Evolutionary conservation across 208 protist genomes (phyloP).

Genomic region (Leishmania major): DNA sequence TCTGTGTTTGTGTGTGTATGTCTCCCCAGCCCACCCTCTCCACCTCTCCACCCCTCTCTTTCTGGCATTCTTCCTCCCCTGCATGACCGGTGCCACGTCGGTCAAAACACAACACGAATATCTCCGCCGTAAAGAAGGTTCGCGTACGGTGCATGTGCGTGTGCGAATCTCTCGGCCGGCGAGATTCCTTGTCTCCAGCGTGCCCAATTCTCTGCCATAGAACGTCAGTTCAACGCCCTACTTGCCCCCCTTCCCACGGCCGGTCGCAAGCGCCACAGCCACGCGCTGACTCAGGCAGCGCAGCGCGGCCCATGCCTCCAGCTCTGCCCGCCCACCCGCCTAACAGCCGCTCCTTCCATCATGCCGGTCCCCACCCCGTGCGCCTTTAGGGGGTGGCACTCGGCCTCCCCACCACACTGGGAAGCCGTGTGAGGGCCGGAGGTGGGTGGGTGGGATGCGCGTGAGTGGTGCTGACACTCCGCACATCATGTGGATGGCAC

Average conservation of each 20-base stretch:
- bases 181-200: neutral
- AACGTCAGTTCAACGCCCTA: too few species aligned
- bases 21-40: neutral
- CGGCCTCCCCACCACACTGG: neutral
- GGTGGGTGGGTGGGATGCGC: neutral
- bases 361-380: neutral
- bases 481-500: neutral
- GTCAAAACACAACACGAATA: neutral
- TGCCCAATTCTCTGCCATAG: neutral
- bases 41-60: neutral
- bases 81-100: neutral
- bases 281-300: neutral
- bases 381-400: too few species aligned
- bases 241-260: too few species aligned
- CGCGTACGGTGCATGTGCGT: too few species aligned
- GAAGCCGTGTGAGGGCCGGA: neutral
- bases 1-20: neutral
- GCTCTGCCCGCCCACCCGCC: neutral
- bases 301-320: neutral
- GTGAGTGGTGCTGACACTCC: neutral
- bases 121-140: neutral
- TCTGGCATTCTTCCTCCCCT: neutral
- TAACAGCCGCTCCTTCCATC: neutral
- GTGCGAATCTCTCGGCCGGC: too few species aligned
- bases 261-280: neutral